Conservation (phyloP, 495 filamentous ascomycete genomes). For the Hyaloscypha finlandica region DNA sequence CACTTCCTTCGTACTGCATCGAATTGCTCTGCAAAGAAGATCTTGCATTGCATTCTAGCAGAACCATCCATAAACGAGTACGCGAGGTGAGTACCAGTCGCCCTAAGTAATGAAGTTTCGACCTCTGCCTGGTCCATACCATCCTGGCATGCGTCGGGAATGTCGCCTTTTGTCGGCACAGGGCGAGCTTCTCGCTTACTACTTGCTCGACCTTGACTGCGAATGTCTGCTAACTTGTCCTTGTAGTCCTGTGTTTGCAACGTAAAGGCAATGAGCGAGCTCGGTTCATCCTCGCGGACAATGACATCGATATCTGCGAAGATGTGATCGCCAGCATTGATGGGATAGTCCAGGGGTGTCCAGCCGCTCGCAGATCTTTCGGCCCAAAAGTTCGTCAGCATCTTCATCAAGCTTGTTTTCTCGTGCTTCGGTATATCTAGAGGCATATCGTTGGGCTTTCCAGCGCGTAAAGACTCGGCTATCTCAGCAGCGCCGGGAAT, state of each 20-base stretch:
- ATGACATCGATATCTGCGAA: conserved; percentile 98
- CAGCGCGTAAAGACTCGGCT: conserved; percentile 65
- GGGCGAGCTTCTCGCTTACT: conserved; percentile 20
- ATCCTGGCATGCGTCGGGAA: conserved; percentile 23
- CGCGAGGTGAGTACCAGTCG: conserved; percentile 87
- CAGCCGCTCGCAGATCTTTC: conserved; percentile 96
- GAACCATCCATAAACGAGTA: conserved; percentile 91
- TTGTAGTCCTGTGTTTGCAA: conserved; percentile 84
- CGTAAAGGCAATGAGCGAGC: conserved; percentile 92
- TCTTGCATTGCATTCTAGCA: conserved; percentile 94
- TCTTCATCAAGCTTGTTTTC: conserved; percentile 87
- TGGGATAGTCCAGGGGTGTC: conserved; percentile 90
- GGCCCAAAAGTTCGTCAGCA: conserved; percentile 97
- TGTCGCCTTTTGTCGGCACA: conserved; percentile 12
- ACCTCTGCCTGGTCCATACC: conserved; percentile 57
- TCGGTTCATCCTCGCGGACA: conserved; percentile 95
- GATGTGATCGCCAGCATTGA: conserved; percentile 86
- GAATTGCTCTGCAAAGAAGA: conserved; percentile 97
- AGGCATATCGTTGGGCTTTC: conserved; percentile 50
- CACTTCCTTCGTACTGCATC: conserved; percentile 92
- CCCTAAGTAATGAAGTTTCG: conserved; percentile 74
- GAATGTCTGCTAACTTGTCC: conserved; percentile 72
- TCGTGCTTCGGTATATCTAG: conserved; percentile 87
- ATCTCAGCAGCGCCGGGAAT: conserved; percentile 41
- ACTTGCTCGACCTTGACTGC: conserved; percentile 46